Conservation (phyloP, 1,284 basidiomycete genomes). For the Cryptococcus sp. region DNA sequence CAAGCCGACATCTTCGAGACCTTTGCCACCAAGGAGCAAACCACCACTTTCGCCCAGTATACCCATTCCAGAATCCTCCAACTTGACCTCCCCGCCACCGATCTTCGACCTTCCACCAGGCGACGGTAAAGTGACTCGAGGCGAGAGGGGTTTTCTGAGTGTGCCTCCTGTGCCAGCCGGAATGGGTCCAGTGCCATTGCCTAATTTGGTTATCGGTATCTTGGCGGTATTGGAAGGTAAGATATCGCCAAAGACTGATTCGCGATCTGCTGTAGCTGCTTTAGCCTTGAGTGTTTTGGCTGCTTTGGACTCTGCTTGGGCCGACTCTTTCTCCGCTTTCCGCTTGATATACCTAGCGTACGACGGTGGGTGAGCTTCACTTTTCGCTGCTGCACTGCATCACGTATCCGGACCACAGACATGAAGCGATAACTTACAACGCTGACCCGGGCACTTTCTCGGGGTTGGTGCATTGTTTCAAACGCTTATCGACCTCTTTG, state of each 20-base stretch:
- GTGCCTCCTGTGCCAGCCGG: constrained; percentile 1
- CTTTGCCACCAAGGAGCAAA: constrained; percentile 25
- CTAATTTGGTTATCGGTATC: constrained; percentile 1
- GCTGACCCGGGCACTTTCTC: constrained; percentile 86
- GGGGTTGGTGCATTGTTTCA: constrained; percentile 86
- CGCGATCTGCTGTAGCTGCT: constrained; percentile 21
- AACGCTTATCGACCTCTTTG: constrained; percentile 78
- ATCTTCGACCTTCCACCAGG: constrained; percentile 15
- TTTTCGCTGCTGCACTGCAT: background rate
- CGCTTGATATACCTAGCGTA: constrained; percentile 51
- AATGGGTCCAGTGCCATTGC: background rate
- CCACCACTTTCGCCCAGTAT: constrained; percentile 37
- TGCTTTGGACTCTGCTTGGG: constrained; percentile 35
- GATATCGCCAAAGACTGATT: constrained; percentile 39
- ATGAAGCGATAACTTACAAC: constrained; percentile 54
- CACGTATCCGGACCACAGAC: background rate
- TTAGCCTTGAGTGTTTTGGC: constrained; percentile 37
- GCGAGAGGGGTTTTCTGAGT: constrained; percentile 23
- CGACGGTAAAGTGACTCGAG: constrained; percentile 17
- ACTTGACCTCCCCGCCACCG: constrained; percentile 4
- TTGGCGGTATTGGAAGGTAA: constrained; percentile 9
- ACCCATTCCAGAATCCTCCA: constrained; percentile 30
- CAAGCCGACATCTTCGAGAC: constrained; percentile 36
- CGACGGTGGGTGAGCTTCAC: background rate
- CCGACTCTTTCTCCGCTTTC: constrained; percentile 48